Percentiles rank a stretch among this genome's conserved stretches.
These are phyloP conservation scores for Sutorius australiensis DNA, from an alignment of 768 basidiomycete species.

Conservation along the genomic window DNA sequence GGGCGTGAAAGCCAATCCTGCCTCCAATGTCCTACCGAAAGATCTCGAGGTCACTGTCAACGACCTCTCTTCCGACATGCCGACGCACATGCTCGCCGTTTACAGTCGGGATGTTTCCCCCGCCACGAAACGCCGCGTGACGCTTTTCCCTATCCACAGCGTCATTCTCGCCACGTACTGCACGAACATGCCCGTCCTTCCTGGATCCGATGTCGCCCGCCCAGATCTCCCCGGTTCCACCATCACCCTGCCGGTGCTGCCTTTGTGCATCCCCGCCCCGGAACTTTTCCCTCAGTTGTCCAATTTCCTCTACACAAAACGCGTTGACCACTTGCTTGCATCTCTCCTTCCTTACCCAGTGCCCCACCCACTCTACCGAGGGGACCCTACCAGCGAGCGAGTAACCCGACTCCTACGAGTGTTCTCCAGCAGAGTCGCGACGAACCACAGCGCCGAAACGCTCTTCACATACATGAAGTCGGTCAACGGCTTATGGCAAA, in stretches of 20 bases:
- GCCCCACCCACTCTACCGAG: constrained; percentile 23
- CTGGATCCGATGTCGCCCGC: constrained; percentile 10
- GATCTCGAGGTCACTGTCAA: constrained; percentile 26
- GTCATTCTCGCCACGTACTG: constrained; percentile 33
- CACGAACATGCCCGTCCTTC: constrained; percentile 26
- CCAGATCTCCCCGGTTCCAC: constrained; percentile 18
- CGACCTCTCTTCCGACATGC: constrained; percentile 30
- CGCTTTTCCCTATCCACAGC: constrained; percentile 36
- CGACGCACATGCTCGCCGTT: constrained; percentile 32
- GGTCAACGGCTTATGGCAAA: constrained; percentile 50
- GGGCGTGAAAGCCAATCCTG: constrained; percentile 21
- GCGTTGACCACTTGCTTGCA: constrained; percentile 52
- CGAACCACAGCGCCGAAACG: constrained; percentile 12
- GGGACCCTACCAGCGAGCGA: constrained; percentile 20
- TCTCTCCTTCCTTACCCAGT: constrained; percentile 53
- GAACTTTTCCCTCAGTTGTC: constrained; percentile 64
- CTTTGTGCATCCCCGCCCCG: constrained; percentile 66
- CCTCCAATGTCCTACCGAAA: constrained; percentile 25
- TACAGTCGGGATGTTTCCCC: constrained; percentile 25
- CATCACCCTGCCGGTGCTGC: constrained; percentile 56
- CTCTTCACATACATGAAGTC: constrained; percentile 36
- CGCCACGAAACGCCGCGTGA: constrained; percentile 28
- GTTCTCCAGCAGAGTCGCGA: constrained; percentile 17
- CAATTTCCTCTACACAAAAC: constrained; percentile 66
- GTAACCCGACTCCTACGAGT: constrained; percentile 11